Evolutionary conservation across 345 rosid genomes (phyloP), one percentile per base, ranked within the genome.

Genomic region (Hibiscus tridactylites): DNA sequence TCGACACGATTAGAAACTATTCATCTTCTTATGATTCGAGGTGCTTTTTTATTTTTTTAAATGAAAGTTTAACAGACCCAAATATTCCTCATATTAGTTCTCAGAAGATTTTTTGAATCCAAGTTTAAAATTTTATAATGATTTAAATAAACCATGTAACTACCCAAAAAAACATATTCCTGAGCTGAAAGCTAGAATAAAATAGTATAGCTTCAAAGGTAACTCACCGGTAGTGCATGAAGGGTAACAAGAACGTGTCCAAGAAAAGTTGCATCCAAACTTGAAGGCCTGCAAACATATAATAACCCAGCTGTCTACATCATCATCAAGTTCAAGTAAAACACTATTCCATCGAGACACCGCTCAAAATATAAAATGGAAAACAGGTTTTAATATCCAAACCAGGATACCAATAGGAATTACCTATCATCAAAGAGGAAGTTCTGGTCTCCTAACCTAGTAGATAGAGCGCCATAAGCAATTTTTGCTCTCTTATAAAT

Each of bases 191-290:
- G n/a, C 61, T 33, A 11, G 49, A 44, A 29, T 42, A 42, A 6
- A 54, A 65, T 60, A 11, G 28, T 59, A 15, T 52, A 63, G 60
- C 35, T 64, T 9, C 46, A 10, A 29, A 74, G 76, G 60, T 62
- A 61, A 81, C 99, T 92, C 73, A 89, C 98, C n/a, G 99, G 98
- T 75, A 95, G 80, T 5, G 84, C 98, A 68, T 92, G 82, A 75
- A 95, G 82, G 64, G 81, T 81, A 73, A 92, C 81, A 71, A 90
- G 88, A 1, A 86, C 85, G 79, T 95, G 96, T 50, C 82, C 88
- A 49, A 88, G 84, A 67, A 92, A 77, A 72, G 77, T 15, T 19
- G 99, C 92, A 84, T 95, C 99, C 86, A 95, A 80, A 80, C 93
- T 90, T 53, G 99, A 85, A 54, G 97, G 97, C 80, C 99, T 92